Percentiles rank a stretch among this genome's conserved stretches.
These are phyloP conservation scores for Hygrophorus russula DNA, from an alignment of 768 basidiomycete genomes.

Conservation along the genomic window DNA sequence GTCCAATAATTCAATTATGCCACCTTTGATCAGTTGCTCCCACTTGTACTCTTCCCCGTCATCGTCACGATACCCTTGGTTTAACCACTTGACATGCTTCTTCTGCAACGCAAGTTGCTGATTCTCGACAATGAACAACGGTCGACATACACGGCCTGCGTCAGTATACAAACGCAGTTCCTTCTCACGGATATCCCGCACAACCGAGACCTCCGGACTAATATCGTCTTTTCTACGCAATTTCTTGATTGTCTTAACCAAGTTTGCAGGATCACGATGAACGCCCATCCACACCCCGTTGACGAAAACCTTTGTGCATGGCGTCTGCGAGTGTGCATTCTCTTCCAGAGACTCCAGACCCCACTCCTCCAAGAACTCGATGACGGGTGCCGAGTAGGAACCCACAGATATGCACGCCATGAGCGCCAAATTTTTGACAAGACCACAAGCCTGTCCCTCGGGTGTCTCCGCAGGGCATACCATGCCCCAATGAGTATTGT, in stretches of 20 bases:
- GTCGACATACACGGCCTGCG: constrained; percentile 92
- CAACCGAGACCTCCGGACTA: constrained; percentile 91
- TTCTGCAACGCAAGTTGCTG: constrained; percentile 78
- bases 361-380: constrained; percentile 99
- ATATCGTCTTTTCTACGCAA: constrained; percentile 92
- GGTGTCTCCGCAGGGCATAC: constrained; percentile 99
- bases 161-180: constrained; percentile 94
- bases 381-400: constrained; percentile 88
- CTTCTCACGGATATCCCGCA: constrained; percentile 93
- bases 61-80: constrained; percentile 31
- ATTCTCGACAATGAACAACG: constrained; percentile 92
- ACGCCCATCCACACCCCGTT: constrained; percentile 99
- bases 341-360: constrained; percentile 92
- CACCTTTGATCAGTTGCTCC: constrained; percentile 75
- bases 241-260: constrained; percentile 89
- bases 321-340: constrained; percentile 74
- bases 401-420: constrained; percentile 99
- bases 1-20: constrained; percentile 89
- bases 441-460: constrained; percentile 98
- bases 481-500: constrained; percentile 99
- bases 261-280: constrained; percentile 86
- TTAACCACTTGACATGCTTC: constrained; percentile 70
- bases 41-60: constrained; percentile 69
- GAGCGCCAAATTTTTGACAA: constrained; percentile 96
- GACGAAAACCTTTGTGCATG: constrained; percentile 93